These are phyloP conservation scores for Exserohilum turcica DNA, from an alignment of 2,329 filamentous ascomycete species.

Conservation along the genomic window DNA sequence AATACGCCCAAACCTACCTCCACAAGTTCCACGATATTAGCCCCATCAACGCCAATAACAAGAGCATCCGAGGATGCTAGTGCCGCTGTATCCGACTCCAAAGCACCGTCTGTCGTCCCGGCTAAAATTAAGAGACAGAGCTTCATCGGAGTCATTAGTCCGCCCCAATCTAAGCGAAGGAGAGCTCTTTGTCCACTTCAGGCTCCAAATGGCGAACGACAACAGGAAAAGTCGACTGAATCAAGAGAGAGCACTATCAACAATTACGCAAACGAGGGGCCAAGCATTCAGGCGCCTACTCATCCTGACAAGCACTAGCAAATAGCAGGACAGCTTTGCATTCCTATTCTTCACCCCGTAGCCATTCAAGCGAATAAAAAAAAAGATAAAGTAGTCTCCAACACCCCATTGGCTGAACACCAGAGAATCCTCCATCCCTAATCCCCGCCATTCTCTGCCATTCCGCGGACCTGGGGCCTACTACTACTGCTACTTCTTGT, in stretches of 20 bases:
- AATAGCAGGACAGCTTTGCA: neutral
- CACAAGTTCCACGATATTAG: slow-evolving; percentile 8
- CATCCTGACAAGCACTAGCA: neutral
- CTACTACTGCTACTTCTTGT: too few species aligned
- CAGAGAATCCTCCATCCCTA: too few species aligned
- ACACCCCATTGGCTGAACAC: too few species aligned
- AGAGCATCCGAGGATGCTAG: neutral
- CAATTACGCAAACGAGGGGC: slow-evolving; percentile 23
- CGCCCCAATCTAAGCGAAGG: slow-evolving; percentile 26
- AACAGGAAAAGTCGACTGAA: slow-evolving; percentile 23
- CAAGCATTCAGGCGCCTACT: slow-evolving; percentile 24
- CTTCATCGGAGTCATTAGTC: slow-evolving; percentile 18
- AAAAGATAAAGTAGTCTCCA: too few species aligned
- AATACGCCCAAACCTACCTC: slow-evolving; percentile 30
- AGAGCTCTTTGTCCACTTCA: slow-evolving; percentile 20
- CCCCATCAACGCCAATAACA: neutral
- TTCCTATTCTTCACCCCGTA: neutral
- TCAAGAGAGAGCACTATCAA: slow-evolving; percentile 24
- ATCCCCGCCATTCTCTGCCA: too few species aligned
- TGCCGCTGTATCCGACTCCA: neutral
- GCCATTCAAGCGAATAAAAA: too few species aligned
- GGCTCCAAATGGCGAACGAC: slow-evolving; percentile 12
- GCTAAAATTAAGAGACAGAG: slow-evolving; percentile 12
- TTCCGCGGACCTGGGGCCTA: too few species aligned
- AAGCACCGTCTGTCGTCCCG: neutral